Conservation (phyloP, 2,329 filamentous ascomycete species). For the Didymella keratinophila region DNA sequence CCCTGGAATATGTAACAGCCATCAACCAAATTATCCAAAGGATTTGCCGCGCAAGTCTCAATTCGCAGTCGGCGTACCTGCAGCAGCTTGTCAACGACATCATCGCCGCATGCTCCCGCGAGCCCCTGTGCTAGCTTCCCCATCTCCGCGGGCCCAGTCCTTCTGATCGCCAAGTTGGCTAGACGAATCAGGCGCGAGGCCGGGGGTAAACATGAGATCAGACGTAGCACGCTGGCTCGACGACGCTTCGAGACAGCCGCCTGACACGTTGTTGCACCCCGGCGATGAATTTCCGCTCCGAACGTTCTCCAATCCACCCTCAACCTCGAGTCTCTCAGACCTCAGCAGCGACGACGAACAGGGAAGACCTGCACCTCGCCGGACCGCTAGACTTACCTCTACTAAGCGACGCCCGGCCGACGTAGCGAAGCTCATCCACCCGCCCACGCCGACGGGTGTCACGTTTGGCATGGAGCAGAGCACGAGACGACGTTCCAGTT, state of each 20-base stretch:
- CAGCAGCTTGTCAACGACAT: conserved; percentile 7
- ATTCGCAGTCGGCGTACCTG: background rate
- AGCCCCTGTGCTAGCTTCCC: conserved; percentile 18
- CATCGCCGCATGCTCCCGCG: conserved; percentile 19
- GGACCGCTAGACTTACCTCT: background rate
- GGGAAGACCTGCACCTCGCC: background rate
- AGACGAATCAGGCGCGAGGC: conserved; percentile 28
- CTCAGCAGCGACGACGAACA: conserved; percentile 29
- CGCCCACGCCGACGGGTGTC: conserved; percentile 40
- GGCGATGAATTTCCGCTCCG: conserved; percentile 49
- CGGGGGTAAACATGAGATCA: conserved; percentile 28
- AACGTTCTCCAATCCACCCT: conserved; percentile 47
- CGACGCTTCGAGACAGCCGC: conserved; percentile 34
- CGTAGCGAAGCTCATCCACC: conserved; percentile 42
- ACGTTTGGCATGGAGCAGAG: conserved; percentile 20
- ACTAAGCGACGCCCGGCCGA: conserved; percentile 17
- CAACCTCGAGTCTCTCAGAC: conserved; percentile 38
- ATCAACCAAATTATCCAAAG: background rate
- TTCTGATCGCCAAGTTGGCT: conserved; percentile 27
- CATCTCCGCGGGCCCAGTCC: conserved; percentile 11
- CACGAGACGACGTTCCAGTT: conserved; percentile 47
- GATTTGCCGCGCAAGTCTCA: conserved; percentile 6
- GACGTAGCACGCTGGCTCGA: conserved; percentile 46
- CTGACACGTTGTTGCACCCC: conserved; percentile 42
- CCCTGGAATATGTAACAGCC: conserved; percentile 16